These are phyloP conservation scores for Yarrowia galli DNA, from an alignment of 1,139 yeast genomes.

Conservation along the genomic window DNA sequence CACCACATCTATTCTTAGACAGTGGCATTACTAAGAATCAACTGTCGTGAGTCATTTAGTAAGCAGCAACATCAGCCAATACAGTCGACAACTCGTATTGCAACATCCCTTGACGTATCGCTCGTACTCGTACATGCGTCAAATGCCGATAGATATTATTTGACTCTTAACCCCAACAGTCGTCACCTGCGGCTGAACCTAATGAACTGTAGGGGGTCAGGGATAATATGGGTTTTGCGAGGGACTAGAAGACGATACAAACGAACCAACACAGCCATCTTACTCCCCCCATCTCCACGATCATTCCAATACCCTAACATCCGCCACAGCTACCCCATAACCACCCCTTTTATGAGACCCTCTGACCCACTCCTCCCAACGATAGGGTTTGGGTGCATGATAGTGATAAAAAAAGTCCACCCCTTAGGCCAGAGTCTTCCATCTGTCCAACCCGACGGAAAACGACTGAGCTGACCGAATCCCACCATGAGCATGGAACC, in stretches of 20 bases:
- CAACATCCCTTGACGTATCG: too few relatives aligned
- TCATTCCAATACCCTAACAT: not conserved
- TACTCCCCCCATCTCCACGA: not conserved
- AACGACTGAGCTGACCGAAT: not conserved
- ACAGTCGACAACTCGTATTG: too few relatives aligned
- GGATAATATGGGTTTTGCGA: not conserved
- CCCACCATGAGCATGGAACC: slow-evolving; percentile 33
- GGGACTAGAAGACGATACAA: too few relatives aligned
- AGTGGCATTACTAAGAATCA: too few relatives aligned
- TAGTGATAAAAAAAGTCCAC: slow-evolving; percentile 25
- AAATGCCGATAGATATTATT: too few relatives aligned
- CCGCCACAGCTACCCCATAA: not conserved
- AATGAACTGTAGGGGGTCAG: not conserved
- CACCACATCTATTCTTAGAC: too few relatives aligned
- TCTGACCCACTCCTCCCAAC: slow-evolving; percentile 8
- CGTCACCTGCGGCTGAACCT: slow-evolving; percentile 14
- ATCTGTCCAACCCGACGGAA: not conserved
- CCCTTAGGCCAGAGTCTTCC: slow-evolving; percentile 4
- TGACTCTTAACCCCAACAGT: slow-evolving; percentile 28
- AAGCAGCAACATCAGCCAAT: too few relatives aligned
- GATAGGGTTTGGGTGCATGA: slow-evolving; percentile 29
- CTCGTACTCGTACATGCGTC: too few relatives aligned
- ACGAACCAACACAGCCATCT: too few relatives aligned
- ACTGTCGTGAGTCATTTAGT: too few relatives aligned
- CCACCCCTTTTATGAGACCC: not conserved